phyloP scores from a whole-genome alignment of 345 rosid genomes.

The Streptanthus diversifolius region DNA sequence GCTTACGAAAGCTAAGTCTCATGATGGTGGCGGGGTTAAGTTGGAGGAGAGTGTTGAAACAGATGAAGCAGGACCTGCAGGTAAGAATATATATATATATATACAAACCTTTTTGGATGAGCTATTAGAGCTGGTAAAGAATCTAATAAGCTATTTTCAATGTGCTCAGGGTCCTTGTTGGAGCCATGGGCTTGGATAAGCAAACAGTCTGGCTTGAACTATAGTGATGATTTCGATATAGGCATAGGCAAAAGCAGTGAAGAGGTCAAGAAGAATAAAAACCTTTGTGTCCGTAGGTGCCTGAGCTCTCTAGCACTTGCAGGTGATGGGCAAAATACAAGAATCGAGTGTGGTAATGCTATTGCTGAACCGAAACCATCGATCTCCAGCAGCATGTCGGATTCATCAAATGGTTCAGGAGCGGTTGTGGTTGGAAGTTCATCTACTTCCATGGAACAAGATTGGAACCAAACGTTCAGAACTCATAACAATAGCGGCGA shows the following conservation, averaged over 20 bases:
- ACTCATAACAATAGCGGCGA: constrained; percentile 31
- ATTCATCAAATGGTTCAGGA: constrained; percentile 64
- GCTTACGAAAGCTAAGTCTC: constrained; percentile 1
- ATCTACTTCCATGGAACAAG: constrained; percentile 54
- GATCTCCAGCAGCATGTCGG: constrained; percentile 53
- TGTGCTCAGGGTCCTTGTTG: constrained; percentile 32
- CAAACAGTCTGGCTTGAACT: constrained; percentile 28
- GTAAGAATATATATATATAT: neutral
- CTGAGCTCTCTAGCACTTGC: constrained; percentile 40
- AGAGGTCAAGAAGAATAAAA: constrained; percentile 34
- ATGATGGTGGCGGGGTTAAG: constrained; percentile 39
- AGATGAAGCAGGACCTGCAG: constrained; percentile 13
- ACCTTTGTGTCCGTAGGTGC: constrained; percentile 34
- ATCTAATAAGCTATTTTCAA: neutral
- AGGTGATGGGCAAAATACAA: constrained; percentile 39
- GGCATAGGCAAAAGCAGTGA: constrained; percentile 15
- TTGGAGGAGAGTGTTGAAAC: constrained; percentile 46
- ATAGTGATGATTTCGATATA: constrained; percentile 24
- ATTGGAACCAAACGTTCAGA: constrained; percentile 37
- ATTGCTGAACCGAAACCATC: constrained; percentile 44
- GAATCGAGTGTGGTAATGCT: constrained; percentile 37
- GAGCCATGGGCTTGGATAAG: constrained; percentile 38
- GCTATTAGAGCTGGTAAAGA: neutral
- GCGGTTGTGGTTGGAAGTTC: constrained; percentile 47
- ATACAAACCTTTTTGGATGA: neutral